Evolutionary conservation across 306 rosid species (phyloP), one percentile per base, ranked within the genome.

Genomic region (Dicorynia guianensis): DNA sequence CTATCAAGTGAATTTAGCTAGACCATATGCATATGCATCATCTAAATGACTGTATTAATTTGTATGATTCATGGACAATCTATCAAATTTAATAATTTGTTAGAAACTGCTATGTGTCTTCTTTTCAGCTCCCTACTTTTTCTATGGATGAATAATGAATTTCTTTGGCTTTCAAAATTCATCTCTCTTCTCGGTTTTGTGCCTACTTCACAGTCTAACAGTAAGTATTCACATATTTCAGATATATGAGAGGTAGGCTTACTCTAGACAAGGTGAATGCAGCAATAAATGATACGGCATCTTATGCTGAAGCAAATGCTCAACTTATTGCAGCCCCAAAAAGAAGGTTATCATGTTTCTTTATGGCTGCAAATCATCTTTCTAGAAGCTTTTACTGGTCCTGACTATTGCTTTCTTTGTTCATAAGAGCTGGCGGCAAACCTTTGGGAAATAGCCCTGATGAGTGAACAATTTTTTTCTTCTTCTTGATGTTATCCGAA

Each of bases 181-280:
- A 53, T 76, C 59, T 71, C 15, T 54, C 50, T 43, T 71, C 57
- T 48, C 5, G 59, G 43, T 67, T 63, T 70, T 49, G 42, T 63
- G 63, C 40, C 49, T 33, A 58, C 57, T 43, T 67, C 62, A 33
- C 40, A 50, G 42, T 53, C 46, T 79, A 39, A 79, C 58, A 36
- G 35, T 39, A 47, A 17, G 55, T 63, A 20, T 70, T 56, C 14
- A 4, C 70, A 50, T 79, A 62, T 59, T 67, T 54, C 89, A 94
- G 96, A 80, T 94, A 94, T 76, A 94, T 94, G 98, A 94, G 85
- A 85, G 98, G 98, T 73, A 88, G 98, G 86, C 92, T 94, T 71
- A 91, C 98, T 62, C 72, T 90, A 12, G 98, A 94, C 60, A 94
- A 94, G 89, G 90, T 91, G 72, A 94, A 94, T 59, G 91, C 93